Conservation (phyloP, 139 green algal genomes). For the Coelastrella sp. region DNA sequence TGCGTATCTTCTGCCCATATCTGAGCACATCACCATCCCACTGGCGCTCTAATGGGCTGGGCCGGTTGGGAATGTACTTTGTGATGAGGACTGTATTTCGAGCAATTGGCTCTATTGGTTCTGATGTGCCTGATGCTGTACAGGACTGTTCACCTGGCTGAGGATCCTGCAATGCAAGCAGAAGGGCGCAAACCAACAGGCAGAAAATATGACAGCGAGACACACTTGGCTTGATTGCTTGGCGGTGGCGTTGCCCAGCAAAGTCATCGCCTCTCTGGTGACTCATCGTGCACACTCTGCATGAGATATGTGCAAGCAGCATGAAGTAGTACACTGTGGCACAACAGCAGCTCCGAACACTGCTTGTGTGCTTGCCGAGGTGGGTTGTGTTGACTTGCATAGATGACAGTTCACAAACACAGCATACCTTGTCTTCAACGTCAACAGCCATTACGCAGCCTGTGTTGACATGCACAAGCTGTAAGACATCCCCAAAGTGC, state of each 20-base stretch:
- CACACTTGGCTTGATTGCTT: no score
- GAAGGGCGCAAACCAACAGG: no score
- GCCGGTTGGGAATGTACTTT: conserved; percentile 52
- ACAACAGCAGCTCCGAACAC: no score
- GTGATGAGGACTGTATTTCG: conserved; percentile 69
- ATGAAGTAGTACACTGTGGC: no score
- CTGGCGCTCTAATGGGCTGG: conserved; percentile 51
- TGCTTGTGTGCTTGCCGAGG: no score
- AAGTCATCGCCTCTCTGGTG: no score
- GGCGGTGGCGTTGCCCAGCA: no score
- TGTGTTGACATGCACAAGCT: conserved; percentile 66
- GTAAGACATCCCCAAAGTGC: conserved; percentile 74
- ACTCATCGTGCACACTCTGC: no score
- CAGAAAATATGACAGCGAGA: no score
- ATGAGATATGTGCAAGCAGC: no score
- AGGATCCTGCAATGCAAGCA: conserved; percentile 40
- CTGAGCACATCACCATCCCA: conserved; percentile 62
- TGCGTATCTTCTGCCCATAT: conserved; percentile 67
- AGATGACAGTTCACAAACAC: no score
- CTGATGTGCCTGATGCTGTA: conserved; percentile 55
- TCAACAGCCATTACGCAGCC: conserved; percentile 61
- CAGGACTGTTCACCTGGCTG: conserved; percentile 58
- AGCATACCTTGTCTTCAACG: conserved; percentile 53
- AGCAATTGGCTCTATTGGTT: conserved; percentile 51
- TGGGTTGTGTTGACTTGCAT: no score